Evolutionary conservation across 768 basidiomycete species (phyloP), one percentile per base, ranked within the genome.

Genomic region (Porphyrellus cyaneotinctus): DNA sequence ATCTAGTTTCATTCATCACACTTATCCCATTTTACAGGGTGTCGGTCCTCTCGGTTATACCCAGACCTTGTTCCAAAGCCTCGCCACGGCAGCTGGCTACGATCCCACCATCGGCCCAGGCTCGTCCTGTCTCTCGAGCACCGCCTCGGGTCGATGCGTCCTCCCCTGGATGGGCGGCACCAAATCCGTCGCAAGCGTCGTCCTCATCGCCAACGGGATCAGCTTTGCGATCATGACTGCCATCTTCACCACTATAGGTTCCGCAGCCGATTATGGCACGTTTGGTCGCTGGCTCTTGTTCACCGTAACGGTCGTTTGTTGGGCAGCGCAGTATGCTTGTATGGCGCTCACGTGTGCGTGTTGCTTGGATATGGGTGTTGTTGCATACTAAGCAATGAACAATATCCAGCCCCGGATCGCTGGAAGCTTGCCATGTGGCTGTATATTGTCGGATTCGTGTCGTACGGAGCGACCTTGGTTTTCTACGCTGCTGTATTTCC

Each of bases 201-300:
- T 91, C n/a, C 73, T 92, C 15, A 72, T 91, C 18, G 79, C 88
- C 0, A 91, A 87, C 43, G 88, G 89, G 1, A 71, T 85, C 47
- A 83, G 83, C 62, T 92, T 91, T 56, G 86, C 85, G 12, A 72
- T 88, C 17, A 90, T 91, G 88, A 90, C 90, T 0, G 56, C 78
- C 30, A 81, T 91, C 43, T 90, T 92, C 71, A 92, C 89, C 3
- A 89, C 87, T 0, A 82, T 92, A 37, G 83, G 84, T 12, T 72
- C 72, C 12, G 70, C 63, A 2, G 68, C 59, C 9, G 68, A 70
- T 32, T 71, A 70, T 42, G 68, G 70, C 11, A 68, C 58, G 22
- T 89, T 91, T 60, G 88, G 87, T 18, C 81, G 85, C 14, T 91
- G 88, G 87, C 67, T 91, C 10, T 73, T 92, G n/a, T 71, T 91